Base-by-base conservation (phyloP, 805 yeast genomes). In the Saccharomycopsis fodiens region DNA sequence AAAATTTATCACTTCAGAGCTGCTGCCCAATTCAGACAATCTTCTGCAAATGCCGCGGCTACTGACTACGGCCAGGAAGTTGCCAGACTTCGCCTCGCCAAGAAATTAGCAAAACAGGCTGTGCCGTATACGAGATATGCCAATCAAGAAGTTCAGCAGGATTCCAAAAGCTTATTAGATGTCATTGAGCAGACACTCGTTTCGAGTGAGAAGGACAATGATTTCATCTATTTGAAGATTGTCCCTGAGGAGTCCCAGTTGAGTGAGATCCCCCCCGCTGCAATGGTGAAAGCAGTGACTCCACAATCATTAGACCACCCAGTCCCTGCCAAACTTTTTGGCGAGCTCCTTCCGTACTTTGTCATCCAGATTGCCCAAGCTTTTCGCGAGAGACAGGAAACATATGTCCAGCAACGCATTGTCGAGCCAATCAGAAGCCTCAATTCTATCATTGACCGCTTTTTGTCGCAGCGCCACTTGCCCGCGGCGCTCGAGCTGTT, bases 151-250 rank as follows among this genome's bases (percentile, higher is more conserved):
- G 79, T 78, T 0, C 51, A 70, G 4, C 73, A 70, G 4, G 87
- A 82, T 55, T 60, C 79, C 7, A 54, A 62, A 15, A 78, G 79
- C 0, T 68, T 89, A 16, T 52, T 59, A 1, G 58, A 60, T 2
- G 68, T 70, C 2, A 66, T 84, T 1, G 57, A 62, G 7, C 69
- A 67, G 1, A 67, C 71, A 1, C 56, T 81, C 7, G 62, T 67
- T 15, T 66, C 73, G 2, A 76, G 89, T 0, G 87, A 83, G 52
- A 72, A 79, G 52, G 96, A 88, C 53, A 88, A 88, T 58, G 89
- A 87, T 56, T 66, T 87, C 54, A 79, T 89, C 4, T 85, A 86
- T 59, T 62, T 85, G 34, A 80, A 83, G 47, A 63, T 67, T 1
- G 78, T 86, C 0, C 94, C 95, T 0, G 54, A 51, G 1, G 55